A percentile compares a stretch with the other conserved stretches of the same genome.
Conservation (phyloP, 352 stramenopile genomes). For the Aphanomyces cochlioides region DNA sequence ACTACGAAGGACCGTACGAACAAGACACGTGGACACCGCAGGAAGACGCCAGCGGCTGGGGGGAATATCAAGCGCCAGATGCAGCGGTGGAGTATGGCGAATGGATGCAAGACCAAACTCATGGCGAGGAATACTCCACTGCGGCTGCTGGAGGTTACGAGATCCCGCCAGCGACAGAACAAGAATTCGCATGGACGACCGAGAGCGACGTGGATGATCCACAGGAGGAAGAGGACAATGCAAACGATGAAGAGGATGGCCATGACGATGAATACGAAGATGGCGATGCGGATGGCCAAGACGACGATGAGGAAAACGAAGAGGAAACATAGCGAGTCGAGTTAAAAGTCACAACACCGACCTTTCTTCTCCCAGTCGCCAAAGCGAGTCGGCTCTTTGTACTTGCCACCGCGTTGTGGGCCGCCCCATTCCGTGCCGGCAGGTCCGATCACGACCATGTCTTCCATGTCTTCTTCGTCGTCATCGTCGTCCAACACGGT, state of each 20-base stretch:
- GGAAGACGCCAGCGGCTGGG: slow-evolving; percentile 30
- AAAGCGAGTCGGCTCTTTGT: slow-evolving; percentile 95
- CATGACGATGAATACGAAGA: slow-evolving; percentile 1
- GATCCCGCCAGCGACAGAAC: slow-evolving; percentile 32
- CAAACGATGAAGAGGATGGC: not conserved
- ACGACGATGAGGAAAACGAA: slow-evolving; percentile 30
- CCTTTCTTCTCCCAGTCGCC: slow-evolving; percentile 98
- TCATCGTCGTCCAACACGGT: slow-evolving; percentile 37
- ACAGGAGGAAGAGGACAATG: slow-evolving; percentile 24
- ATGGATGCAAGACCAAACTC: slow-evolving; percentile 41
- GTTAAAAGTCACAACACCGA: slow-evolving; percentile 94
- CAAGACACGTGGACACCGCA: not conserved
- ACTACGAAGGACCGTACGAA: slow-evolving; percentile 3
- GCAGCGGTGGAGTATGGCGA: slow-evolving; percentile 13
- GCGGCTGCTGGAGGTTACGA: slow-evolving; percentile 4
- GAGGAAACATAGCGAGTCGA: slow-evolving; percentile 7
- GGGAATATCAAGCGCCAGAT: slow-evolving; percentile 25
- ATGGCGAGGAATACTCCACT: not conserved
- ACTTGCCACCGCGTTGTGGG: slow-evolving; percentile 87
- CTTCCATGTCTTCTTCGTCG: slow-evolving; percentile 89
- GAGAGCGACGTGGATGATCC: slow-evolving; percentile 32
- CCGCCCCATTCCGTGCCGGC: slow-evolving; percentile 91
- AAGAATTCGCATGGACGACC: slow-evolving; percentile 36
- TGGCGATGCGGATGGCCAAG: slow-evolving; percentile 5
- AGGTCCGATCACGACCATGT: slow-evolving; percentile 91